A percentile compares a stretch with the other conserved stretches of the same genome.
phyloP scores from a whole-genome alignment of 768 basidiomycete genomes.

The Termitomyces sp. region DNA sequence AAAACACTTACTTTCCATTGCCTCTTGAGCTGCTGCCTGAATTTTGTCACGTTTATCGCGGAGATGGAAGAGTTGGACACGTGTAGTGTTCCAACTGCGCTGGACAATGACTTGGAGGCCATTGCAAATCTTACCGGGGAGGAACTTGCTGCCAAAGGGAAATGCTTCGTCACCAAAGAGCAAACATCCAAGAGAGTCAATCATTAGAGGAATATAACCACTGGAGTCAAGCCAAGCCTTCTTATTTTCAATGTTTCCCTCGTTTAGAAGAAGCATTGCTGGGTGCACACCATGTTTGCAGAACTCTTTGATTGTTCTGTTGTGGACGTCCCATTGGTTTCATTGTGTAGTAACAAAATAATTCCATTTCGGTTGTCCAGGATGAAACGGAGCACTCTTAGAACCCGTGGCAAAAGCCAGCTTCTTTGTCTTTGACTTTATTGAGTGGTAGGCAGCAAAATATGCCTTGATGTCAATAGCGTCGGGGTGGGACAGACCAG shows the following conservation, averaged over 20 bases:
- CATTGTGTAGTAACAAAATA: too few relatives aligned
- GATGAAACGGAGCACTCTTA: too few relatives aligned
- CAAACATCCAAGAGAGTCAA: neutral
- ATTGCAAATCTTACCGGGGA: neutral
- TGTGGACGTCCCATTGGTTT: too few relatives aligned
- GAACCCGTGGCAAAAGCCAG: too few relatives aligned
- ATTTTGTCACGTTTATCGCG: neutral
- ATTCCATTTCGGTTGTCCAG: too few relatives aligned
- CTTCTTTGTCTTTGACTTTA: too few relatives aligned
- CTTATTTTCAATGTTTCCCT: neutral
- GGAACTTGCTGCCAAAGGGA: neutral
- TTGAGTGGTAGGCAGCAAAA: too few relatives aligned
- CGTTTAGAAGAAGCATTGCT: neutral
- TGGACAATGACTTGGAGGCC: neutral
- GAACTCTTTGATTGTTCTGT: neutral
- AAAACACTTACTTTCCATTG: neutral
- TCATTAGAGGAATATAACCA: neutral
- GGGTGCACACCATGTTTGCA: neutral
- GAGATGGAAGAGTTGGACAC: neutral
- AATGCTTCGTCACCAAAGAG: neutral
- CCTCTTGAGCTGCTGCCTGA: neutral
- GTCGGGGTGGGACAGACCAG: too few relatives aligned
- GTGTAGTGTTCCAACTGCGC: neutral
- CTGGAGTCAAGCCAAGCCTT: neutral
- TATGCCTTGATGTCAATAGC: too few relatives aligned